Evolutionary conservation across 768 basidiomycete genomes (phyloP).

Genomic region (Leucocoprinus leucothites): DNA sequence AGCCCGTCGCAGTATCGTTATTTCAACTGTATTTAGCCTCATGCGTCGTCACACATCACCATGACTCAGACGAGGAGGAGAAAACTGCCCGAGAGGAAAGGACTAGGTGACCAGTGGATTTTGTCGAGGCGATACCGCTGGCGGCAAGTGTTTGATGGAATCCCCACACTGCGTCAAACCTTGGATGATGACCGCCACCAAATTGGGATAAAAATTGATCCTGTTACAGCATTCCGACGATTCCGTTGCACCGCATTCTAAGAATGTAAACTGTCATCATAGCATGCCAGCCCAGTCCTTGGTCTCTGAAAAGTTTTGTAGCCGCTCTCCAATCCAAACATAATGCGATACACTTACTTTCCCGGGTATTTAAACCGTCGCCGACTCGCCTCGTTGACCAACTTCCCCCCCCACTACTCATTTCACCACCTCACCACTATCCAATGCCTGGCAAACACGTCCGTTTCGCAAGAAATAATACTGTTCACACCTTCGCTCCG

Average conservation of each 20-base stretch:
- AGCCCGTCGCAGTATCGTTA: background rate
- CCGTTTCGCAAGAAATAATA: conserved; percentile 5
- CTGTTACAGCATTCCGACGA: background rate
- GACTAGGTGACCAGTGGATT: no score
- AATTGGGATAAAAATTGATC: background rate
- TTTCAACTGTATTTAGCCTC: no score
- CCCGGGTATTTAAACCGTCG: background rate
- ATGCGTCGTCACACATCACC: no score
- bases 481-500: conserved; percentile 1
- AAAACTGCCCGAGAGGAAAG: no score
- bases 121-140: background rate
- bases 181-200: background rate
- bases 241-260: background rate
- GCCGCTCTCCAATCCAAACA: background rate
- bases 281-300: background rate
- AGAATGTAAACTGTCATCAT: background rate
- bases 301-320: background rate
- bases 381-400: background rate
- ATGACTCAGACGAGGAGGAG: no score
- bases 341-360: background rate
- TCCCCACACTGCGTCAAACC: background rate
- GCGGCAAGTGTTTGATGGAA: no score
- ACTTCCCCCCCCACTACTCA: background rate
- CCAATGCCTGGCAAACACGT: conserved; percentile 8
- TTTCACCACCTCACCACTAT: background rate